Evolutionary conservation across 1,284 basidiomycete genomes (phyloP).

Genomic region (Schizophyllum commune): DNA sequence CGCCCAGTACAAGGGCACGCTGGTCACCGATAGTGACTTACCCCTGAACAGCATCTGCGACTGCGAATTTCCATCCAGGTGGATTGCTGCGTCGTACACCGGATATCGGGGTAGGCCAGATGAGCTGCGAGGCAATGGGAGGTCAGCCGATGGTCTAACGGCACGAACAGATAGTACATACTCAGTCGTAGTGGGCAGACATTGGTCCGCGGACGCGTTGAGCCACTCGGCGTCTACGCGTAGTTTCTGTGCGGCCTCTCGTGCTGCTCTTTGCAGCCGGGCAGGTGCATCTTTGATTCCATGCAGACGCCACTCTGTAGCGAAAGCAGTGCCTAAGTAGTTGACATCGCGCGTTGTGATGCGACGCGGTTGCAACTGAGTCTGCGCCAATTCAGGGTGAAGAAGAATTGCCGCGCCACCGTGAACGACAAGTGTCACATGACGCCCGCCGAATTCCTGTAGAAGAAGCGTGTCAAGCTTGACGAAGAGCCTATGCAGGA

Average conservation of each 20-base stretch:
- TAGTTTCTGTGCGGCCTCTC: conserved; percentile 41
- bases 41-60: background rate
- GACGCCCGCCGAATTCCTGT: conserved; percentile 13
- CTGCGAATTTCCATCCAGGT: conserved; percentile 30
- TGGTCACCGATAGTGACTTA: conserved; percentile 10
- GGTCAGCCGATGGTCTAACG: conserved; percentile 2
- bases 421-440: conserved; percentile 53
- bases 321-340: conserved; percentile 52
- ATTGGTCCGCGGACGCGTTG: conserved; percentile 63
- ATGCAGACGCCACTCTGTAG: conserved; percentile 37
- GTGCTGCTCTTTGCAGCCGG: conserved; percentile 47
- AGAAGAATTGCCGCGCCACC: conserved; percentile 66
- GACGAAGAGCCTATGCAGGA: background rate
- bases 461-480: background rate
- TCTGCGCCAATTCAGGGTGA: conserved; percentile 37
- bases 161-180: conserved; percentile 26
- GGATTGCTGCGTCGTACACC: conserved; percentile 44
- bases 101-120: conserved; percentile 38
- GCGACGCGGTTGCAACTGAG: conserved; percentile 16
- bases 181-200: conserved; percentile 51
- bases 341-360: conserved; percentile 56
- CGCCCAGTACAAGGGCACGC: conserved; percentile 60
- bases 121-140: conserved; percentile 25
- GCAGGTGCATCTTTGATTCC: conserved; percentile 43
- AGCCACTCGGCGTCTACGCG: conserved; percentile 61